Conservation (phyloP, 345 rosid genomes). For the Toxicodendron radicans region DNA sequence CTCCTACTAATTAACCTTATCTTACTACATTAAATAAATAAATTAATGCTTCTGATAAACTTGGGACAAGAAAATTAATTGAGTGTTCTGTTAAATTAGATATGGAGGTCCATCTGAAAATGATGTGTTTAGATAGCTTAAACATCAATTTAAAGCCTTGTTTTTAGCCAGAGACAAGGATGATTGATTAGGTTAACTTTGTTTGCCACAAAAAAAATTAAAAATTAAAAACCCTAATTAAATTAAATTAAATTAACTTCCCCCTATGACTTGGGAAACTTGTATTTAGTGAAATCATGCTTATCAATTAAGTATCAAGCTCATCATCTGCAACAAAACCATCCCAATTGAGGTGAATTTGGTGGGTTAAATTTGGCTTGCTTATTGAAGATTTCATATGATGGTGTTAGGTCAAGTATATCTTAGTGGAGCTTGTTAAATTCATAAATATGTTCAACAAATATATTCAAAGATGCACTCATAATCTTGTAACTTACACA, state of each 20-base stretch:
- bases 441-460: background rate
- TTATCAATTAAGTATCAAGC: background rate
- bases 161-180: background rate
- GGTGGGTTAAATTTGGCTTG: background rate
- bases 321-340: background rate
- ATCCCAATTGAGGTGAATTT: background rate
- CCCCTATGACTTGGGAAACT: constrained; percentile 10
- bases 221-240: no score
- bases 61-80: background rate
- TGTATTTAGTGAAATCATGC: background rate
- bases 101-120: constrained; percentile 12
- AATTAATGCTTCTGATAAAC: background rate
- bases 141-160: background rate
- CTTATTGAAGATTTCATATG: background rate
- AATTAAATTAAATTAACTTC: no score
- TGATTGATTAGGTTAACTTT: constrained; percentile 11
- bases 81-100: background rate
- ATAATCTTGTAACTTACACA: background rate
- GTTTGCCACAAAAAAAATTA: background rate
- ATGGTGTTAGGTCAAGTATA: background rate
- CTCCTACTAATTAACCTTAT: no score
- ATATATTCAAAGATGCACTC: background rate
- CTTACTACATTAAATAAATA: no score
- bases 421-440: no score
- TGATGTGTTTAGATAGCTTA: constrained; percentile 4